Base-by-base conservation (phyloP, 2,329 filamentous ascomycete species). In the Penicillium polonicum region DNA sequence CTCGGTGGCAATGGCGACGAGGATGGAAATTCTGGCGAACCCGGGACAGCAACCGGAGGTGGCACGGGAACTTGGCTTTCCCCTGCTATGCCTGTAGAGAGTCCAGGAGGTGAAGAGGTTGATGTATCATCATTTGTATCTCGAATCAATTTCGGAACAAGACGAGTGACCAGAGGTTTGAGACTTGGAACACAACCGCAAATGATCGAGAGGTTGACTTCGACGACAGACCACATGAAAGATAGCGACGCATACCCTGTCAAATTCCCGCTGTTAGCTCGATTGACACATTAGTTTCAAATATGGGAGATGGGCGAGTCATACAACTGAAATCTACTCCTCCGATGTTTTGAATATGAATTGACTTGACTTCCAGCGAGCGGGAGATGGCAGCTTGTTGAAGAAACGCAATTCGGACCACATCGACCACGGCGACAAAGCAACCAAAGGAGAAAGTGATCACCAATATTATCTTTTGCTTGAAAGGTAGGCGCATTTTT, bases 211-310 rank as follows among this genome's bases (percentile, higher is more conserved):
- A 95, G 81, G 64, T 96, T 94, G 69, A 96, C 91, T 73, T 97
- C 92, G 53, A 97, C 86, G 13, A 88, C 89, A 17, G 90, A 93
- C 93, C 92, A 97, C 90, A 96, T 93, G 70, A 95, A 88, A 0
- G 91, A 90, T 5, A 92, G 77, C 0, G 90, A 91, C 0, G 90
- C 90, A 69, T 93, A 92, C 87, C 85, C 90, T 54, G 82, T 77
- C 66, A 41, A 51, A 10, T 21, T 5, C 86, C 86, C 57, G 85
- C 9, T 36, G 78, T 64, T 35, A 65, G 58, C 23, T 38, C n/a
- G 7, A 50, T 36, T 46, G 31, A 27, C 12, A 33, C 23, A 1
- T 23, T 17, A 15, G 12, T 19, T 38, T 46, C 2, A 23, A 31
- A 31, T 1, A 36, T 13, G 31, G 36, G 25, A 48, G 19, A 29